Evolutionary conservation across 192 early-diverging fungal genomes (phyloP), one percentile per base, ranked within the genome.

Genomic region (Funneliformis mosseae): DNA sequence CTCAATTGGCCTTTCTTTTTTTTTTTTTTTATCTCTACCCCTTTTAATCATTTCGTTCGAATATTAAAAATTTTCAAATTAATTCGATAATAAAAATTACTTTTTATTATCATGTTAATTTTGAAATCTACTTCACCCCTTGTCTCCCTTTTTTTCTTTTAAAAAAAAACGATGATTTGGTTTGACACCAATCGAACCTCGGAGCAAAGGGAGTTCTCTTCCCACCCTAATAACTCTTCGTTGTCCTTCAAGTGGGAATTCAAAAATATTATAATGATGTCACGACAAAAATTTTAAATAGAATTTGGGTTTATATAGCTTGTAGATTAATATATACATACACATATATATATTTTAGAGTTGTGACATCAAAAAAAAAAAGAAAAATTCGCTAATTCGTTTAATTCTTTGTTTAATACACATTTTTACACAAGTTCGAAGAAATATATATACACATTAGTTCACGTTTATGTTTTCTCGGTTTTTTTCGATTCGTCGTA

Each of bases 181-280:
- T 68, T 68, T 68, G 66, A 68, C 9, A 70, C 42, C 68, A 70
- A 66, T 66, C 38, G 14, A 55, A 55, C 14, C 50, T 55, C 50
- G 16, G 16, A 55, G 50, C 21, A 33, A 41, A 70, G 68, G 68
- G 68, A 70, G 68, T 43, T 70, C 68, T 16, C 68, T 70, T 70
- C 42, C 68, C 41, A n/a, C 68, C 9, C 41, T 45, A 14, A 50
- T 50, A 14, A 16, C 14, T 50, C 50, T 55, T 55, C 50, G 50
- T 55, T 55, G 5, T 7, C 16, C 16, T 50, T 55, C 7, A 55
- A 55, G 50, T 55, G 50, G 50, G 50, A 55, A 55, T 14, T 55
- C 16, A 16, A 55, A 55, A 55, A 55, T 21, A 48, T 12, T 11
- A 48, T 12, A 12, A 21, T 55, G 50, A 55, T 55, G 50, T 55